These are phyloP conservation scores for Penicillium sp. DNA, from an alignment of 2,329 filamentous ascomycete species.

Conservation along the genomic window DNA sequence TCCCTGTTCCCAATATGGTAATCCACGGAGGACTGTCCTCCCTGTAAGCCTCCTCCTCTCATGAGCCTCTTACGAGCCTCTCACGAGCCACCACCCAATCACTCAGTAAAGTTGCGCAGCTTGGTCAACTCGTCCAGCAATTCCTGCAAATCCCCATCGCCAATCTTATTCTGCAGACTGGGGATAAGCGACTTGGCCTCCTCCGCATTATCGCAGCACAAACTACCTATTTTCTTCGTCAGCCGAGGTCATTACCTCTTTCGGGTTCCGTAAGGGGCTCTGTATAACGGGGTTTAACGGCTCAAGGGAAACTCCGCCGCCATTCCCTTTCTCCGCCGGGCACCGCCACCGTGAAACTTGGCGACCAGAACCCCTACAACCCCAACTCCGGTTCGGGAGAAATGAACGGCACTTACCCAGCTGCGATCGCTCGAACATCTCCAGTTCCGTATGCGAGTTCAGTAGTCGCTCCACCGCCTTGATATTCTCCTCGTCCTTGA, in stretches of 20 bases:
- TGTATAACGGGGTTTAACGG: too few species aligned
- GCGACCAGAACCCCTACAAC: neutral
- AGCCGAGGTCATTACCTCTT: neutral
- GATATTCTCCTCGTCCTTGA: constrained; percentile 93
- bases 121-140: constrained; percentile 90
- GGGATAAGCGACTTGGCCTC: constrained; percentile 97
- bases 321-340: too few species aligned
- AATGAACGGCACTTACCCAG: constrained; percentile 62
- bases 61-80: too few species aligned
- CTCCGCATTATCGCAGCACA: constrained; percentile 90
- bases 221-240: constrained; percentile 64
- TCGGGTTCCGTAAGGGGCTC: too few species aligned
- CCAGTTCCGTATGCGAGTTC: constrained; percentile 74
- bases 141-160: constrained; percentile 84
- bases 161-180: constrained; percentile 84
- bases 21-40: too few species aligned
- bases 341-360: too few species aligned
- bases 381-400: constrained; percentile 1
- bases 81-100: too few species aligned
- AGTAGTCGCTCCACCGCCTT: constrained; percentile 91
- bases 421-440: constrained; percentile 91
- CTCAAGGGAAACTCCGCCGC: neutral
- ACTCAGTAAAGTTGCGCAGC: constrained; percentile 60
- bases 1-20: neutral
- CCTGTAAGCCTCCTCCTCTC: too few species aligned